Evolutionary conservation across 192 early-diverging fungal genomes (phyloP).

Genomic region (Piromyces finnis): DNA sequence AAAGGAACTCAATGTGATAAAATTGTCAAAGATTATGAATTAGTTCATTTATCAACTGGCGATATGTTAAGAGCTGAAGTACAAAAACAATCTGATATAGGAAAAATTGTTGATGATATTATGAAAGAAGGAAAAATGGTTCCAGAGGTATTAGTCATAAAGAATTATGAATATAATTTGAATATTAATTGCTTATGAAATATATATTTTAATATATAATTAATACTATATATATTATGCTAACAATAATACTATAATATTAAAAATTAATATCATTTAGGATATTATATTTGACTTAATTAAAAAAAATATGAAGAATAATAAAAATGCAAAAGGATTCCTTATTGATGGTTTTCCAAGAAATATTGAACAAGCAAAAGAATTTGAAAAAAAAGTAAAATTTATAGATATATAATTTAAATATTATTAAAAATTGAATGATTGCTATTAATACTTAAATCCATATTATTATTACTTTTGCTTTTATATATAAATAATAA

Average conservation of each 20-base stretch:
- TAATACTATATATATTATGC: no score
- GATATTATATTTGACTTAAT: slow-evolving; percentile 2
- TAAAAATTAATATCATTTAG: no score
- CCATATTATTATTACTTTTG: no score
- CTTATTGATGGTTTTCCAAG: slow-evolving; percentile 27
- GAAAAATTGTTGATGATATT: slow-evolving; percentile 7
- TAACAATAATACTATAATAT: no score
- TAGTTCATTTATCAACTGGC: slow-evolving; percentile 2
- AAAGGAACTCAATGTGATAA: slow-evolving; percentile 7
- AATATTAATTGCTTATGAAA: no score
- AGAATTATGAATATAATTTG: no score
- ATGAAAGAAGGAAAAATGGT: slow-evolving; percentile 7
- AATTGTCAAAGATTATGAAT: neutral
- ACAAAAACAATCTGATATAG: slow-evolving; percentile 1
- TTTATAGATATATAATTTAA: neutral
- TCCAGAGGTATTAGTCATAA: neutral
- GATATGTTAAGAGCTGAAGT: slow-evolving; percentile 14
- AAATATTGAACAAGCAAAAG: slow-evolving; percentile 22
- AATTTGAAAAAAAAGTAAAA: slow-evolving; percentile 20
- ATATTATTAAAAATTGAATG: no score
- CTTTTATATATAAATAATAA: no score
- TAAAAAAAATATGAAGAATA: neutral
- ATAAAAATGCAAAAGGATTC: neutral
- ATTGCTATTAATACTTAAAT: no score
- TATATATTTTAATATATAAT: no score